These are phyloP conservation scores for Zymoseptoria brevis DNA, from an alignment of 2,329 filamentous ascomycete genomes.

Conservation along the genomic window DNA sequence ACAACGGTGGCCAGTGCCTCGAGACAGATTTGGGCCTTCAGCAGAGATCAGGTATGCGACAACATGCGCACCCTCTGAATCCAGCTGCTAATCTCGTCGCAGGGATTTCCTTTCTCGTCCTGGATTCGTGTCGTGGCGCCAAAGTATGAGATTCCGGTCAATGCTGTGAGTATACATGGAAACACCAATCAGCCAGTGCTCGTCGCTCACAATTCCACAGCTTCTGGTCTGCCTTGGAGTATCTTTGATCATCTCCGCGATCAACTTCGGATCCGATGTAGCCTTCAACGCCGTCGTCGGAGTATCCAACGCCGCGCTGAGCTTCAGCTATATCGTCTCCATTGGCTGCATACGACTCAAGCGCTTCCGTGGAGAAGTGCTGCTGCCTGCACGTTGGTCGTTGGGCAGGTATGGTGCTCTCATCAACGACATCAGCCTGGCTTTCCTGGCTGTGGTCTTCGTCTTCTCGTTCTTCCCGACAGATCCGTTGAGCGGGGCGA, in stretches of 20 bases:
- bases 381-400: slow-evolving; percentile 26
- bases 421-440: slow-evolving; percentile 28
- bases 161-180: slow-evolving; percentile 17
- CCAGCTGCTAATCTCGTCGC: slow-evolving; percentile 1
- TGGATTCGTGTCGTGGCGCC: slow-evolving; percentile 28
- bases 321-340: slow-evolving; percentile 29
- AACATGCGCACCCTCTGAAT: neutral
- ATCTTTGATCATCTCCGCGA: slow-evolving; percentile 31
- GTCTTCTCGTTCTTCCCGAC: slow-evolving; percentile 30
- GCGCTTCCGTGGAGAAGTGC: slow-evolving; percentile 23
- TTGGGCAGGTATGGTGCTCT: slow-evolving; percentile 28
- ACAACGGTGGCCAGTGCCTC: slow-evolving; percentile 29
- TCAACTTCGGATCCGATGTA: slow-evolving; percentile 36
- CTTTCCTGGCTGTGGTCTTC: slow-evolving; percentile 25
- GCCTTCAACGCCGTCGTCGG: slow-evolving; percentile 37
- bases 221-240: slow-evolving; percentile 26
- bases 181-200: neutral
- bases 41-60: slow-evolving; percentile 22
- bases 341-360: slow-evolving; percentile 28
- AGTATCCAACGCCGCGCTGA: slow-evolving; percentile 30
- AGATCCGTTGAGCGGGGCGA: slow-evolving; percentile 14
- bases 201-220: slow-evolving; percentile 7
- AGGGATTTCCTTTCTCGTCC: slow-evolving; percentile 29
- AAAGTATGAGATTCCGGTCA: slow-evolving; percentile 26
- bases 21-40: slow-evolving; percentile 29